Conservation (phyloP, 768 basidiomycete species). For the Xerocomellus amylosporus region DNA sequence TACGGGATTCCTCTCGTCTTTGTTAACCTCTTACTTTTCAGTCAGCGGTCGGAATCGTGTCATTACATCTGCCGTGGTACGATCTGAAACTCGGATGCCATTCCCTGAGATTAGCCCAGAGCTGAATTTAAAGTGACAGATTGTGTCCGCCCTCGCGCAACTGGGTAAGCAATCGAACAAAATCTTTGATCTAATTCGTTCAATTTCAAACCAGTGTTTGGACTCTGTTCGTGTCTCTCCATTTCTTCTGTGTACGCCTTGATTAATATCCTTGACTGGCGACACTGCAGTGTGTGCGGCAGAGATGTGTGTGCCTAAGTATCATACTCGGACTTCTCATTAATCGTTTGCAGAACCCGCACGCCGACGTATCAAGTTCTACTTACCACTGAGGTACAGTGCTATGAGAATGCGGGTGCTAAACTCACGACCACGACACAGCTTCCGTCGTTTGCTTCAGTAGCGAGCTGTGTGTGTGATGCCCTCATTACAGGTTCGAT, state of each 20-base stretch:
- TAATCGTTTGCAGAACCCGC: conserved; percentile 6
- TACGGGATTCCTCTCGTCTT: conserved; percentile 1
- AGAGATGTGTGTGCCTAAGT: conserved; percentile 4
- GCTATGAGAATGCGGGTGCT: neutral
- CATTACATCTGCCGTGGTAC: conserved; percentile 16
- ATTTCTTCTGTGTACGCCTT: neutral
- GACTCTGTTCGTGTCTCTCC: conserved; percentile 11
- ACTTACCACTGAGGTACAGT: conserved; percentile 3
- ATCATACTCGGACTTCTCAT: no score
- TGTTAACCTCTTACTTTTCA: neutral
- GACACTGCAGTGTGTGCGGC: conserved; percentile 1
- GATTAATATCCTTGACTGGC: neutral
- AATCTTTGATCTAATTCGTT: neutral
- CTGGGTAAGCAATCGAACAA: conserved; percentile 5
- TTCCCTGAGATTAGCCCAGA: no score
- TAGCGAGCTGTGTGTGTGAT: neutral
- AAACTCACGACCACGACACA: neutral
- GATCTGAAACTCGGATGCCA: neutral
- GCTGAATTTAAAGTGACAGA: conserved; percentile 4
- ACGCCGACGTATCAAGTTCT: conserved; percentile 6
- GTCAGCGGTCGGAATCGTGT: conserved; percentile 19
- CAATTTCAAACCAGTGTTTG: conserved; percentile 8
- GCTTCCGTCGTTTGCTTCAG: conserved; percentile 4
- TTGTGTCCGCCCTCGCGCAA: conserved; percentile 10
- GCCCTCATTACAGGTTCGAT: no score